phyloP scores from a whole-genome alignment of 768 basidiomycete species.

The Boletus edulis region DNA sequence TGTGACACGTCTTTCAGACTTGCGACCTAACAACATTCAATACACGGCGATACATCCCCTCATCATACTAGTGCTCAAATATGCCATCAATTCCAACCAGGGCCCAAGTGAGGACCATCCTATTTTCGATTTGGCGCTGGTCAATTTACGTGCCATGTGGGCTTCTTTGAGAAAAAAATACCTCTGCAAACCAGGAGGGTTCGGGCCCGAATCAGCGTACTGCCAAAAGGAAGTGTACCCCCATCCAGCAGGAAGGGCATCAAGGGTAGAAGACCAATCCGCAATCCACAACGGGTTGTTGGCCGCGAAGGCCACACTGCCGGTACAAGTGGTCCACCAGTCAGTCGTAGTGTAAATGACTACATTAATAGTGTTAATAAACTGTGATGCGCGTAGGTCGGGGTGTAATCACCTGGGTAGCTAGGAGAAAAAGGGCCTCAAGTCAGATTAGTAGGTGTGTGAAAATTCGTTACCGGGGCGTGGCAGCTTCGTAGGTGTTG shows the following conservation, averaged over 20 bases:
- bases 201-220: slow-evolving; percentile 51
- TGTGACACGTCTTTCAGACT: too few relatives aligned
- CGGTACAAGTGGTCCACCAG: slow-evolving; percentile 71
- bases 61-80: too few relatives aligned
- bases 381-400: background rate
- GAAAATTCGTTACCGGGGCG: slow-evolving; percentile 38
- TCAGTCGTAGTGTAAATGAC: slow-evolving; percentile 63
- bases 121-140: background rate
- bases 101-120: slow-evolving; percentile 15
- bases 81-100: background rate
- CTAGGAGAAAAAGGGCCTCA: slow-evolving; percentile 19
- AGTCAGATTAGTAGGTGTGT: background rate
- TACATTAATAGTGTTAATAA: slow-evolving; percentile 14
- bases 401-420: slow-evolving; percentile 36
- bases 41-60: too few relatives aligned
- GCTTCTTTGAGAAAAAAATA: background rate
- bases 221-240: slow-evolving; percentile 58
- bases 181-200: slow-evolving; percentile 45
- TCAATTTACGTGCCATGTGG: background rate
- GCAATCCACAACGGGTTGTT: slow-evolving; percentile 65
- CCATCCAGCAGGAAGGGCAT: slow-evolving; percentile 60
- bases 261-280: slow-evolving; percentile 45
- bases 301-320: slow-evolving; percentile 44
- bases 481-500: slow-evolving; percentile 49
- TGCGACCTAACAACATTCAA: too few relatives aligned